A percentile compares a stretch with the other conserved stretches of the same genome.
These are phyloP conservation scores for Dioscorea alata DNA, from an alignment of 106 monocot species.

Conservation along the genomic window DNA sequence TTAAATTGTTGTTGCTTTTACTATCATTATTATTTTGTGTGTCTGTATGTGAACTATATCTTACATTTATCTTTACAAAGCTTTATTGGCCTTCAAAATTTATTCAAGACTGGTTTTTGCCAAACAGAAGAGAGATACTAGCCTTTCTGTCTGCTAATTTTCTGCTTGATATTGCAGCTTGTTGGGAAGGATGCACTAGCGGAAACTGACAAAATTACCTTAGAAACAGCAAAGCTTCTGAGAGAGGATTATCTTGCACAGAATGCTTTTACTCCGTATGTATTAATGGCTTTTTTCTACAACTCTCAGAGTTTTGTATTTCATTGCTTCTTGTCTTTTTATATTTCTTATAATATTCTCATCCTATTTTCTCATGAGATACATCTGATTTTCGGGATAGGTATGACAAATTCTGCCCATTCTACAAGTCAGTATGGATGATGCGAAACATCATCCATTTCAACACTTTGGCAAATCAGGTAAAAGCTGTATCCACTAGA, in stretches of 20 bases:
- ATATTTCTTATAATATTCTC: no score
- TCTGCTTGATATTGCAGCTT: conserved; percentile 43
- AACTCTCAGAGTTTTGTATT: not conserved
- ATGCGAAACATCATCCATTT: conserved; percentile 99
- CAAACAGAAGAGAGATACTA: no score
- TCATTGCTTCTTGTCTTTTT: no score
- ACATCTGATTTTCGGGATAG: conserved; percentile 25
- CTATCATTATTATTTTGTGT: no score
- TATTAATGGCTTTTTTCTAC: not conserved
- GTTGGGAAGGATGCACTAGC: conserved; percentile 99
- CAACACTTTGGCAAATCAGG: conserved; percentile 93
- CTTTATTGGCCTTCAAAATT: no score
- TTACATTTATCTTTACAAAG: no score
- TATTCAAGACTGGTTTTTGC: no score
- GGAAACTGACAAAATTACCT: conserved; percentile 89
- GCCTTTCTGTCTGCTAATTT: not conserved
- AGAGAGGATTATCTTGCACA: conserved; percentile 98
- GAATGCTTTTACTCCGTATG: conserved; percentile 98
- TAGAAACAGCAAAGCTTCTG: conserved; percentile 96
- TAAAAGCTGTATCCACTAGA: conserved; percentile 9
- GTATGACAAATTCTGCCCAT: conserved; percentile 98
- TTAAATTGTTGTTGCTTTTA: no score
- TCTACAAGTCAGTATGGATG: conserved; percentile 99
- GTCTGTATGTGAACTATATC: no score
- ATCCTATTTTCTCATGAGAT: no score